Conservation (phyloP, 495 filamentous ascomycete species). For the Hypoxylon perforatum region DNA sequence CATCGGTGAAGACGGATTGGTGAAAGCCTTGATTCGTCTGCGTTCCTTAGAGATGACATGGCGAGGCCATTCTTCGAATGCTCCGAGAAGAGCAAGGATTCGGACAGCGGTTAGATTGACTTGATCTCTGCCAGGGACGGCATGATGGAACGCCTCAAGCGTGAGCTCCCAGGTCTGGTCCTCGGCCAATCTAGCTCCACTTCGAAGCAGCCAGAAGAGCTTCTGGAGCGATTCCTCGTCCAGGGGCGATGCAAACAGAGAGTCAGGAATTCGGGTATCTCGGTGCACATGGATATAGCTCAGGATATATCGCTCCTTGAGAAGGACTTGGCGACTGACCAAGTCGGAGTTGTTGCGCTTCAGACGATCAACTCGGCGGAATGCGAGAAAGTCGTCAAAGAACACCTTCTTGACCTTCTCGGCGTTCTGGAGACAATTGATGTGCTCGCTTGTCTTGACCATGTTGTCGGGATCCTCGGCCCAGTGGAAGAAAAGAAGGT, state of each 20-base stretch:
- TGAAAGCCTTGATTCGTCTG: neutral
- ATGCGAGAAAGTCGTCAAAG: constrained; percentile 30
- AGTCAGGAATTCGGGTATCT: constrained; percentile 45
- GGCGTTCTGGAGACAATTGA: constrained; percentile 1
- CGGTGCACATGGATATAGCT: constrained; percentile 36
- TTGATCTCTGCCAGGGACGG: neutral
- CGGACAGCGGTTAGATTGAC: neutral
- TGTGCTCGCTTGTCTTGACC: neutral
- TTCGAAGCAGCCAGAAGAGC: constrained; percentile 53
- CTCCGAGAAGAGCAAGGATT: neutral
- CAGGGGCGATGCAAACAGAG: constrained; percentile 44
- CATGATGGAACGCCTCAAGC: constrained; percentile 23
- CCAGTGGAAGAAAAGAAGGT: no score
- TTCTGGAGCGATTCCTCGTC: constrained; percentile 42
- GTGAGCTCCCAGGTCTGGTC: constrained; percentile 52
- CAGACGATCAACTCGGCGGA: constrained; percentile 16
- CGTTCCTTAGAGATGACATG: neutral
- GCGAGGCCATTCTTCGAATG: neutral
- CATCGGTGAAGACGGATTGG: no score
- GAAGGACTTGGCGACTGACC: no score
- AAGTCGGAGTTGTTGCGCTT: neutral
- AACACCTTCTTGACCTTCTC: constrained; percentile 25
- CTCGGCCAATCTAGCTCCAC: constrained; percentile 33
- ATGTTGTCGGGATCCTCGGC: no score
- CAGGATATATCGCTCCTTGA: no score